A percentile compares a stretch with the other conserved stretches of the same genome.
These are phyloP conservation scores for Lagenidium giganteum DNA, from an alignment of 352 stramenopile species.

Conservation along the genomic window DNA sequence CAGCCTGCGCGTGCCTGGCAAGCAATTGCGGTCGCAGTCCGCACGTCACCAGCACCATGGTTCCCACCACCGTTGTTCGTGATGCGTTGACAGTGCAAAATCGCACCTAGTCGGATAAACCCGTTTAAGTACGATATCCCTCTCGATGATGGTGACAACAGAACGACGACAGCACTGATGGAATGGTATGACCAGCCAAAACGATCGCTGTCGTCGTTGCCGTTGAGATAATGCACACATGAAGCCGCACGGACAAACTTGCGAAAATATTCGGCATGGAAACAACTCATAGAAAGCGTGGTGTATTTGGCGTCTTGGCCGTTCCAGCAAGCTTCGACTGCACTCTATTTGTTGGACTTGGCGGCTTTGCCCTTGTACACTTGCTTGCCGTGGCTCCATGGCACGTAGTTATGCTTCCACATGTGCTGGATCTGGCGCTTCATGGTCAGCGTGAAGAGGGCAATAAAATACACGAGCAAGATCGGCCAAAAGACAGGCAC, in stretches of 20 bases:
- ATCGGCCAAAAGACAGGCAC: conserved; percentile 99
- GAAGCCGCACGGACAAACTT: too few relatives aligned
- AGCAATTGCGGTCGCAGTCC: not conserved
- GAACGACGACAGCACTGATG: too few relatives aligned
- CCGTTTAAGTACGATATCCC: not conserved
- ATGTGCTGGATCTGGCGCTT: conserved; percentile 99
- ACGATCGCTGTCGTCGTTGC: not conserved
- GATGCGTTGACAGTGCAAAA: not conserved
- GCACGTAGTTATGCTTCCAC: conserved; percentile 99
- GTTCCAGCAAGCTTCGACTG: too few relatives aligned
- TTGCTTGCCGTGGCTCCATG: conserved; percentile 94
- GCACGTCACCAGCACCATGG: not conserved
- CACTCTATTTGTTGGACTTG: conserved; percentile 82
- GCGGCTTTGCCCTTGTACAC: conserved; percentile 88
- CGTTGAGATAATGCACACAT: too few relatives aligned
- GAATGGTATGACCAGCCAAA: too few relatives aligned
- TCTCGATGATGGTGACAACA: too few relatives aligned
- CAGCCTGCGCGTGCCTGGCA: too few relatives aligned
- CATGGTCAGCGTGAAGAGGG: conserved; percentile 99
- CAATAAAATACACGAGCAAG: conserved; percentile 98
- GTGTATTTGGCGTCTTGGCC: too few relatives aligned
- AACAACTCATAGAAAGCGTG: too few relatives aligned
- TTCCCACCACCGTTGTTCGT: conserved; percentile 5
- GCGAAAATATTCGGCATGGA: too few relatives aligned
- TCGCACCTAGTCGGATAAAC: conserved; percentile 1